A percentile compares a stretch with the other conserved stretches of the same genome.
phyloP scores from a whole-genome alignment of 2,329 filamentous ascomycete species.

The Fusarium cyanostomum region DNA sequence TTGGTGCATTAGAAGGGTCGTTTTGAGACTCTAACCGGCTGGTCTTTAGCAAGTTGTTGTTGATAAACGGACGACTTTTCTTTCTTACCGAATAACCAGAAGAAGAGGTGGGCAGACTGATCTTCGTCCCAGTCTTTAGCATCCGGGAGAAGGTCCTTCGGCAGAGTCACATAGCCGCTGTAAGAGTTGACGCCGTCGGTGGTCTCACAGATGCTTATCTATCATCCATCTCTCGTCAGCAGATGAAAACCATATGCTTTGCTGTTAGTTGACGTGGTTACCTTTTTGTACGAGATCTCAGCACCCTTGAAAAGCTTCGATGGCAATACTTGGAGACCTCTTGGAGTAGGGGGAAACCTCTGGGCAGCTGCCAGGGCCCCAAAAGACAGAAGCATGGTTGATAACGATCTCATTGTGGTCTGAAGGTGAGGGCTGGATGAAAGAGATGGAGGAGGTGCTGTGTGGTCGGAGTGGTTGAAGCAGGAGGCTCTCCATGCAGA shows the following conservation, averaged over 20 bases:
- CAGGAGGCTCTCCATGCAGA: background rate
- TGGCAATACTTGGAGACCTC: background rate
- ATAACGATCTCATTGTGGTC: background rate
- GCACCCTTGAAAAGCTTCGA: constrained; percentile 27
- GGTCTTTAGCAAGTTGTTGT: background rate
- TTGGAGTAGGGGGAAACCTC: constrained; percentile 1
- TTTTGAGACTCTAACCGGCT: constrained; percentile 45
- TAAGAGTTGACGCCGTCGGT: constrained; percentile 34
- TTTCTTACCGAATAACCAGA: constrained; percentile 53
- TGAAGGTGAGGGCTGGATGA: background rate
- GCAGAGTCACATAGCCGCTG: constrained; percentile 38
- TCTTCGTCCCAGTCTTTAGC: constrained; percentile 24
- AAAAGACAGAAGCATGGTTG: background rate
- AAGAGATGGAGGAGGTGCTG: background rate
- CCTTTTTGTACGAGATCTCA: constrained; percentile 39
- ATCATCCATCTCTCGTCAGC: background rate
- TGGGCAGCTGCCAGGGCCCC: constrained; percentile 3
- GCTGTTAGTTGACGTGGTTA: background rate
- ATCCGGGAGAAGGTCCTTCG: constrained; percentile 43
- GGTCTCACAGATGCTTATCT: constrained; percentile 40
- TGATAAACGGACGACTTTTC: rapidly evolving
- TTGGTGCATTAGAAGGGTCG: constrained; percentile 31
- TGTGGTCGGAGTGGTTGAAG: background rate
- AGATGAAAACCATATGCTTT: background rate
- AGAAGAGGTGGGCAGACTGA: constrained; percentile 48